phyloP scores from a whole-genome alignment of 1,139 yeast species.

The Pichia sp. region DNA sequence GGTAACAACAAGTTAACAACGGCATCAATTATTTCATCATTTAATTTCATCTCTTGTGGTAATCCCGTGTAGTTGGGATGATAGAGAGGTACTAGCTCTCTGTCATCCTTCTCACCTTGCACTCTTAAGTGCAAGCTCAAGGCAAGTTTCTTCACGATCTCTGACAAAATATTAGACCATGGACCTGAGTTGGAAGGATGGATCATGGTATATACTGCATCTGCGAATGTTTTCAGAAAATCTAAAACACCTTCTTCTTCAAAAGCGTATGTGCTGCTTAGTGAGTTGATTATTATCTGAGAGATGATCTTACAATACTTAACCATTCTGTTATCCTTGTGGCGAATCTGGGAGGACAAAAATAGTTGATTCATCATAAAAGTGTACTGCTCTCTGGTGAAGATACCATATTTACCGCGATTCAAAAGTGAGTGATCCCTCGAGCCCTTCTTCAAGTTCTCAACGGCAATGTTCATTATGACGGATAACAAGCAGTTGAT shows the following conservation, averaged over 20 bases:
- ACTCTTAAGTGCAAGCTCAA: constrained; percentile 54
- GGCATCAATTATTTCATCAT: constrained; percentile 34
- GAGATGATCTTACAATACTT: constrained; percentile 38
- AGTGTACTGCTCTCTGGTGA: constrained; percentile 57
- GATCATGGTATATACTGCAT: constrained; percentile 73
- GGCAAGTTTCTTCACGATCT: constrained; percentile 49
- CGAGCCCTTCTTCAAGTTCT: constrained; percentile 33
- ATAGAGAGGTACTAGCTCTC: constrained; percentile 21
- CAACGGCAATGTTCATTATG: constrained; percentile 55
- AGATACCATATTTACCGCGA: constrained; percentile 50
- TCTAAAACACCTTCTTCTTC: constrained; percentile 44
- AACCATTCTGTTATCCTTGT: constrained; percentile 18
- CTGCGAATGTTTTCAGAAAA: constrained; percentile 47
- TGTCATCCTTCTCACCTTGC: constrained; percentile 38
- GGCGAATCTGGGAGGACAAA: constrained; percentile 30
- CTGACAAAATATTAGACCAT: constrained; percentile 73
- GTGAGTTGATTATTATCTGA: constrained; percentile 56
- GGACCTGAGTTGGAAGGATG: constrained; percentile 89
- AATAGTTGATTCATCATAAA: constrained; percentile 48
- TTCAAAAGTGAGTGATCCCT: constrained; percentile 27
- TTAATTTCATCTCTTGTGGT: constrained; percentile 40
- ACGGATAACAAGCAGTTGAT: constrained; percentile 65
- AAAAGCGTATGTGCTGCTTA: constrained; percentile 43
- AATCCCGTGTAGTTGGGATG: constrained; percentile 38
- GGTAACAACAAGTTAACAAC: constrained; percentile 57